Base-by-base conservation (phyloP, 2,329 filamentous ascomycete species). In the Beauveria varroae region DNA sequence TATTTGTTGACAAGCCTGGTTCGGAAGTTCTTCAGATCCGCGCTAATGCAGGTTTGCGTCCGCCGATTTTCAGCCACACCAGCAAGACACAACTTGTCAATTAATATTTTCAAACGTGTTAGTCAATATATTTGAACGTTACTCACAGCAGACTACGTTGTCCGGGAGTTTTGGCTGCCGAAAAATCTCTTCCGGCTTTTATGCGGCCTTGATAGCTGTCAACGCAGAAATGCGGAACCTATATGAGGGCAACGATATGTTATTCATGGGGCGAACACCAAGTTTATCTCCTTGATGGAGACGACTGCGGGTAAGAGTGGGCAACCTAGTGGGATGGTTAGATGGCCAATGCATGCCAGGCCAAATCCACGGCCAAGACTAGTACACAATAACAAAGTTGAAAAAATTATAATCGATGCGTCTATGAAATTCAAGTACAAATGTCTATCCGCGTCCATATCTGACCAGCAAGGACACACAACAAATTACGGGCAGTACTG, bases 401-500 rank as follows among this genome's bases (percentile, higher is more conserved):
- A 22, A 53, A 20, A 37, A 53, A 26, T 44, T n/a, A 47, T 40
- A 24, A 30, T 54, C 26, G 49, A 55, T 49, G 28, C 58, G 58
- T 60, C 58, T 60, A 60, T 60, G 30, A 7, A 54, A 60, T 28
- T 41, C 46, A 60, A 54, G 50, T 55, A 49, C 50, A 60, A 59
- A 54, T 34, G 26, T 54, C 50, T 53, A 49, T 55, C 50, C 43
- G 58, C 28, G 51, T 51, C 57, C 41, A 60, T 54, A 54, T 54
- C 41, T 43, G 50, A 49, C 50, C 40, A 54, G 49, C 57, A 54
- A 53, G 24, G 37, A 51, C 28, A 50, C 24, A 41, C 44, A 51
- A 41, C 5, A 10, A 30, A 8, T 16, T 16, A 34, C 24, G 3
- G 30, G 22, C 46, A 37, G 14, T 16, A 16, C n/a, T 41, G 8